phyloP scores from a whole-genome alignment of 768 basidiomycete species.

The Tylopilus rubrobrunneus region DNA sequence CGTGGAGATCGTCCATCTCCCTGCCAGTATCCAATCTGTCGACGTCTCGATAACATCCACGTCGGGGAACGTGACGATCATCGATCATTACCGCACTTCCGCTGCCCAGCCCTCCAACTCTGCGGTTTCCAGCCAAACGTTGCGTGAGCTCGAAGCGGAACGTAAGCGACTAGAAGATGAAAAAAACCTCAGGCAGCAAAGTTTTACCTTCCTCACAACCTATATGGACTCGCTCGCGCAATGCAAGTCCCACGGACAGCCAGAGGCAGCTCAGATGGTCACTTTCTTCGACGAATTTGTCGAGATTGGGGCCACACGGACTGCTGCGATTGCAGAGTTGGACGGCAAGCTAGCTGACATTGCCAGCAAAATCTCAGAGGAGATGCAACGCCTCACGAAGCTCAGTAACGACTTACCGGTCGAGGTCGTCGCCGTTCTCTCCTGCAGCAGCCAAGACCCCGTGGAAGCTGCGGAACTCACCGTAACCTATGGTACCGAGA shows the following conservation, averaged over 20 bases:
- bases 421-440: constrained; percentile 9
- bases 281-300: constrained; percentile 22
- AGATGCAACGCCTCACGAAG: constrained; percentile 5
- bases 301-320: constrained; percentile 17
- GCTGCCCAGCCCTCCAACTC: not conserved
- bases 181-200: constrained; percentile 16
- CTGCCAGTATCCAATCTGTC: constrained; percentile 1
- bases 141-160: constrained; percentile 10
- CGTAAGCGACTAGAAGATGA: constrained; percentile 16
- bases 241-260: constrained; percentile 9
- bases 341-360: constrained; percentile 14
- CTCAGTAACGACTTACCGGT: not conserved
- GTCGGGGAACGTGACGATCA: constrained; percentile 10
- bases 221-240: constrained; percentile 27
- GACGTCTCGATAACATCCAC: constrained; percentile 12
- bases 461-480: constrained; percentile 14
- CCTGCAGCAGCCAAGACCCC: not conserved
- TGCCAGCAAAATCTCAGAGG: constrained; percentile 8
- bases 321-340: constrained; percentile 13
- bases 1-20: constrained; percentile 18
- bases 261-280: constrained; percentile 16
- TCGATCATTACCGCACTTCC: constrained; percentile 12
- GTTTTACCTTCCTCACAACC: constrained; percentile 23
- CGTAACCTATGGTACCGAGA: constrained; percentile 17
- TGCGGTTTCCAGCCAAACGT: not conserved